Base-by-base conservation (phyloP, 2,329 filamentous ascomycete species). In the Sclerotinia subarctica region DNA sequence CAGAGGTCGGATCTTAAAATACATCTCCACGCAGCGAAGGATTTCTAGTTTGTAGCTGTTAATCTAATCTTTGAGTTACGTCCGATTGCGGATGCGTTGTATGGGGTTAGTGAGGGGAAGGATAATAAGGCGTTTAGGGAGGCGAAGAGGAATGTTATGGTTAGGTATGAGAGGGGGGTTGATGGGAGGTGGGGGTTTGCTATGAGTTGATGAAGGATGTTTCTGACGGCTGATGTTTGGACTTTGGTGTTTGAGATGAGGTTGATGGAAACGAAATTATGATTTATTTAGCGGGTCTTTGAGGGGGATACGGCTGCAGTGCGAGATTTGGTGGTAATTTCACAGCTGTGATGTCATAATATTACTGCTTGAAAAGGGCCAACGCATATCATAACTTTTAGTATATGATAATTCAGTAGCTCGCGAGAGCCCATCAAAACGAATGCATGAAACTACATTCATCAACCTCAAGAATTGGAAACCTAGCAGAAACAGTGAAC, bases 81-180 rank as follows among this genome's bases (percentile, higher is more conserved):
- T 4, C 74, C 74, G 21, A 74, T 76, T 67, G 73, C 75, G 32
- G 75, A 76, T 71, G 64, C 67, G 26, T 62, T 77, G 35, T 69
- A 75, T 56, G 72, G 70, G 6, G 72, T 74, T 2, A 72, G 72
- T 59, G 64, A 67, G 42, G 71, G 71, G 5, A 66, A 58, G 29
- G 70, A 75, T 47, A 75, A 73, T 56, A 68, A 71, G 51, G 69
- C 70, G 1, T 73, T 74, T 32, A 70, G 66, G 42, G 67, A 73
- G 44, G 74, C 71, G 47, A 73, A 73, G 70, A 73, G 64, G 59
- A 69, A 67, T 26, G 72, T 72, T 6, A 71, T 68, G 38, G 72
- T 74, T 1, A 69, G 38, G 38, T 77, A 76, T 69, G 72, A 75
- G 69, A 74, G 71, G n/a, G 52, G 38, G 4, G 53, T 7, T 35